Base-by-base conservation (phyloP, 345 rosid species). In the Balakata baccata region DNA sequence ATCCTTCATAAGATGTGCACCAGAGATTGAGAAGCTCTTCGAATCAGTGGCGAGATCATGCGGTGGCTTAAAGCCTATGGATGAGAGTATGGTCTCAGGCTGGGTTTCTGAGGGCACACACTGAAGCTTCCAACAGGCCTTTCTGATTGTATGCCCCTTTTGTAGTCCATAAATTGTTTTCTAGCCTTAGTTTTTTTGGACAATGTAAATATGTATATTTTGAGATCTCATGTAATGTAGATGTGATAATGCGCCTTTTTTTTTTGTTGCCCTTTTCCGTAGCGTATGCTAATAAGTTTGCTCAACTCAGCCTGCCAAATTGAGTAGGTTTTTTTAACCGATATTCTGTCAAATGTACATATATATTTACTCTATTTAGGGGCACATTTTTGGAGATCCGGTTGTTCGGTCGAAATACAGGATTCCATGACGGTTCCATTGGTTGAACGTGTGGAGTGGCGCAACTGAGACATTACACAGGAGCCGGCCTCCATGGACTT, bases 21-120 rank as follows among this genome's bases (percentile, higher is more conserved):
- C 97, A 4, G 96, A 92, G 92, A 92, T 92, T 38, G 97, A 92
- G 79, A 92, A 87, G 66, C 92, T 92, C 17, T 92, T 92, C 41
- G 93, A 92, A 56, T 92, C 97, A 0, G 92, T 90, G 3, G 93
- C 97, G 13, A 82, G 93, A 56, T 92, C 96, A 6, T 92, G 92
- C 25, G 96, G 96, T 51, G 92, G 90, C 50, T 72, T 90, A 13
- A 92, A 92, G 82, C 90, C 96, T 9, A 85, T 86, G 34, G 96
- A 92, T 63, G 97, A 90, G 52, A 84, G 93, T 70, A 84, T 92
- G 87, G 91, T 85, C 52, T 84, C 93, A 4, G 80, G 89, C 66
- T 90, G 97, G 97, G 89, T 75, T 20, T 56, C 95, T 0, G 84
- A 78, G 76, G 70, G 59, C 57, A 41, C 79, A 7, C 83, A 62